Percentiles rank a stretch among this genome's conserved stretches.
Evolutionary conservation across 179 eudicot genomes (phyloP).

Genomic region (Amaranthus tricolor): DNA sequence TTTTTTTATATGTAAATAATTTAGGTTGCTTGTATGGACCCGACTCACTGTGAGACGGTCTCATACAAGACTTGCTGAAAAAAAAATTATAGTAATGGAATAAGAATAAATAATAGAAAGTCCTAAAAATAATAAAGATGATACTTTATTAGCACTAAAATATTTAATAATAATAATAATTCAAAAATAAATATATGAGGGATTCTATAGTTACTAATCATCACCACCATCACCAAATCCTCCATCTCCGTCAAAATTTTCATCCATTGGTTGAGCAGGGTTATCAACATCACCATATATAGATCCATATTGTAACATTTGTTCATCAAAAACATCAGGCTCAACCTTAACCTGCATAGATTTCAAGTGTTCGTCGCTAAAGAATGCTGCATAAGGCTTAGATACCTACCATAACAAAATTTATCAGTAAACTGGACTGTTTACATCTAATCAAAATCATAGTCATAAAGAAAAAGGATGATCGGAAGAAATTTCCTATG

Average conservation of each 20-base stretch:
- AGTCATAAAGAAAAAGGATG: background rate
- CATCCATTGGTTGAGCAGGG: slow-evolving; percentile 36
- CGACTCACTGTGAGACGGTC: too few relatives aligned
- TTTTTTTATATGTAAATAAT: too few relatives aligned
- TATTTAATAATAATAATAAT: too few relatives aligned
- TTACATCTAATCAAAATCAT: background rate
- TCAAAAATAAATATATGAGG: too few relatives aligned
- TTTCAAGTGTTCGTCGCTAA: slow-evolving; percentile 53
- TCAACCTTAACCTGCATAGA: slow-evolving; percentile 36
- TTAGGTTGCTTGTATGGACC: too few relatives aligned
- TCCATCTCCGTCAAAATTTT: slow-evolving; percentile 43
- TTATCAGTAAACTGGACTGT: background rate
- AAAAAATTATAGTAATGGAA: too few relatives aligned
- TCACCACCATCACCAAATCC: slow-evolving; percentile 42
- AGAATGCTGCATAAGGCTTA: slow-evolving; percentile 69
- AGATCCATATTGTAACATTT: slow-evolving; percentile 24
- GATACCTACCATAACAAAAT: slow-evolving; percentile 46
- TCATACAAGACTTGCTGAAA: too few relatives aligned
- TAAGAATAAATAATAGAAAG: too few relatives aligned
- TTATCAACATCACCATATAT: slow-evolving; percentile 34
- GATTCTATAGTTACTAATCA: slow-evolving; percentile 35
- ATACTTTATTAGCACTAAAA: too few relatives aligned
- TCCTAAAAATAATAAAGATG: too few relatives aligned
- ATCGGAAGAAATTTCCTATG: background rate
- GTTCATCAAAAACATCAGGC: slow-evolving; percentile 14